phyloP scores from a whole-genome alignment of 2,329 filamentous ascomycete species.

The Calonectria fujianensis region DNA sequence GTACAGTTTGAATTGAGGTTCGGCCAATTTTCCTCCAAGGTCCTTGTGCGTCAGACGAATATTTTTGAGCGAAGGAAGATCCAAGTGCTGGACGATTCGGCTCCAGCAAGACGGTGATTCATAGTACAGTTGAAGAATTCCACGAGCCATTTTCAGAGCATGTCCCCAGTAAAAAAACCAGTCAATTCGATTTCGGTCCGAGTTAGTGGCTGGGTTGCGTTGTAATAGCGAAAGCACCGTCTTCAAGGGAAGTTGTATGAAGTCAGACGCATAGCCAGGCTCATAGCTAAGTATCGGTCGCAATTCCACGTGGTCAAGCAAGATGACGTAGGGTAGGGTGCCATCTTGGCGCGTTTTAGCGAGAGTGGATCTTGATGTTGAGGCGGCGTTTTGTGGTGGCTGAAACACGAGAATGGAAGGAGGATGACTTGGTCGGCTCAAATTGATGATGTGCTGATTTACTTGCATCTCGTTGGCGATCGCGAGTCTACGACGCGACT shows the following conservation, averaged over 20 bases:
- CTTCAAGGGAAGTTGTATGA: not conserved
- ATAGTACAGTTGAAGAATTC: not conserved
- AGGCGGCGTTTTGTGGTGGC: not conserved
- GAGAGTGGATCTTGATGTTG: not conserved
- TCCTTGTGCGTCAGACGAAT: not conserved
- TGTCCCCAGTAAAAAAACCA: not conserved
- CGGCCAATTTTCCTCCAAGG: not conserved
- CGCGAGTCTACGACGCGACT: fast-evolving
- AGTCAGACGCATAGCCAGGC: not conserved
- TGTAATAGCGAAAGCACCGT: not conserved
- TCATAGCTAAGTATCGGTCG: not conserved
- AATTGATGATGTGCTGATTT: not conserved
- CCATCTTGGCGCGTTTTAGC: not conserved
- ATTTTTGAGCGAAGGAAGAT: not conserved
- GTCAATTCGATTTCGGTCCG: not conserved
- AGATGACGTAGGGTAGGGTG: not conserved
- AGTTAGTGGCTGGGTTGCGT: not conserved
- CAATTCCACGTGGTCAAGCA: not conserved
- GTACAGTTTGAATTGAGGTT: not conserved
- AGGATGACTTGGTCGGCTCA: not conserved
- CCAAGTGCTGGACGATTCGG: conserved; percentile 6
- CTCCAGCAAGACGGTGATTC: conserved; percentile 8
- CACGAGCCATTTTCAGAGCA: not conserved
- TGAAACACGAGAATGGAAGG: not conserved
- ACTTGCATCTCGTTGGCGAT: not conserved